Conservation (phyloP, 768 basidiomycete genomes). For the Lactarius akahatsu region DNA sequence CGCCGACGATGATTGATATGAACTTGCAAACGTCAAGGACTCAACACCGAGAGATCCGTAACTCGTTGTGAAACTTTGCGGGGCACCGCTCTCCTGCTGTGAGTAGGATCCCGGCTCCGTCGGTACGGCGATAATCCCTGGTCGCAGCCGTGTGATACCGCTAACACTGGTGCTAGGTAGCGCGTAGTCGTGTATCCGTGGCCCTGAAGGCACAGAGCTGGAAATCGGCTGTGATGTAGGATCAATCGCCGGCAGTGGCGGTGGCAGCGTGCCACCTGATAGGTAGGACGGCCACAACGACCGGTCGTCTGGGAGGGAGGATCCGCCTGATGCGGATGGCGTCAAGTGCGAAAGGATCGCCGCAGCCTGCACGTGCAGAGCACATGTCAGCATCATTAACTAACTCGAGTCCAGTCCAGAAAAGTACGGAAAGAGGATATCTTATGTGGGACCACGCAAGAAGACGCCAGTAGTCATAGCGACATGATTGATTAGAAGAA, state of each 20-base stretch:
- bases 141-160: conserved; percentile 58
- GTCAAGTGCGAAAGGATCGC: conserved; percentile 90
- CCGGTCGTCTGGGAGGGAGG: conserved; percentile 89
- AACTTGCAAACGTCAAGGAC: conserved; percentile 33
- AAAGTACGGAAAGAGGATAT: not conserved
- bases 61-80: conserved; percentile 33
- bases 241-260: conserved; percentile 36
- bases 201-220: conserved; percentile 59
- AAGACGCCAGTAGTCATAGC: conserved; percentile 14
- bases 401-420: not conserved
- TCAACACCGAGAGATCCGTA: conserved; percentile 40
- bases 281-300: conserved; percentile 88
- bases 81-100: conserved; percentile 4
- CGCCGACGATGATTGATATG: conserved; percentile 22
- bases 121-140: conserved; percentile 50
- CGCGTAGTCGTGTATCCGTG: conserved; percentile 66
- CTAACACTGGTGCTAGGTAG: conserved; percentile 42
- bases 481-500: conserved; percentile 11
- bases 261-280: conserved; percentile 66
- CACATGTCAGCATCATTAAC: conserved; percentile 1
- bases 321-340: conserved; percentile 59
- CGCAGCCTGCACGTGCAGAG: conserved; percentile 60
- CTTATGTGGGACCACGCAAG: not conserved
- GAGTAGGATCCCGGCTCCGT: conserved; percentile 29
- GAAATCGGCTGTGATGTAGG: conserved; percentile 39